Conservation (phyloP, 2,329 filamentous ascomycete species). For the Penicillium sp. region DNA sequence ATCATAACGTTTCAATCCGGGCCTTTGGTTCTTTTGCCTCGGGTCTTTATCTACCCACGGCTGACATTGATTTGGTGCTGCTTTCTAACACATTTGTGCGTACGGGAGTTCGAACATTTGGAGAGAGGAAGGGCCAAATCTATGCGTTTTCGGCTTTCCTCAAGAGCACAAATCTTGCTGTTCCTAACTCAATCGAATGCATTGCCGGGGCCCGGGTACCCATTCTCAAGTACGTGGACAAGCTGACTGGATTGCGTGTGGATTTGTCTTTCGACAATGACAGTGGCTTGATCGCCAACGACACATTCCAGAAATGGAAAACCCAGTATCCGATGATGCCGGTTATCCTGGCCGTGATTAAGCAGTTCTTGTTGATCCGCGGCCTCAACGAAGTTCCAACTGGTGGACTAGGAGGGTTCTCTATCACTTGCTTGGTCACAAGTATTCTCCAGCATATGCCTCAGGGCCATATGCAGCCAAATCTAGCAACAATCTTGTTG, state of each 20-base stretch:
- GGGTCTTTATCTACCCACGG: constrained; percentile 71
- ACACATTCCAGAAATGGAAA: constrained; percentile 81
- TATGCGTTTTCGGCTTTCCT: constrained; percentile 64
- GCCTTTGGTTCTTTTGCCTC: constrained; percentile 94
- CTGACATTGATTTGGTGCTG: constrained; percentile 91
- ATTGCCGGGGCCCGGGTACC: constrained; percentile 80
- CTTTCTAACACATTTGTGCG: constrained; percentile 62
- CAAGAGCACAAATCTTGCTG: constrained; percentile 55
- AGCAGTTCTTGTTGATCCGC: constrained; percentile 88
- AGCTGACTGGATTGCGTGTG: constrained; percentile 72
- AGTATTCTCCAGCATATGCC: constrained; percentile 82
- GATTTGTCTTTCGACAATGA: constrained; percentile 95
- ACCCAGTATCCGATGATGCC: constrained; percentile 78
- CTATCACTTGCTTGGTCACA: constrained; percentile 88
- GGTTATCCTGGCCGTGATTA: constrained; percentile 79
- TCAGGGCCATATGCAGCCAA: constrained; percentile 62
- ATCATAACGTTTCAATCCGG: constrained; percentile 62
- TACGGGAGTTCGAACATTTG: constrained; percentile 49
- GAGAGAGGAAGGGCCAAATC: constrained; percentile 56
- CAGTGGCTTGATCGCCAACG: constrained; percentile 74
- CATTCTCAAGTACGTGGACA: constrained; percentile 86
- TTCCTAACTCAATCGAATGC: constrained; percentile 59
- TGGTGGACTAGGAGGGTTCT: constrained; percentile 90
- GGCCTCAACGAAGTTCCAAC: constrained; percentile 87
- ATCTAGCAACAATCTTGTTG: constrained; percentile 78